Evolutionary conservation across 1,139 yeast species (phyloP).

Genomic region (Suhomyces coccinellae): DNA sequence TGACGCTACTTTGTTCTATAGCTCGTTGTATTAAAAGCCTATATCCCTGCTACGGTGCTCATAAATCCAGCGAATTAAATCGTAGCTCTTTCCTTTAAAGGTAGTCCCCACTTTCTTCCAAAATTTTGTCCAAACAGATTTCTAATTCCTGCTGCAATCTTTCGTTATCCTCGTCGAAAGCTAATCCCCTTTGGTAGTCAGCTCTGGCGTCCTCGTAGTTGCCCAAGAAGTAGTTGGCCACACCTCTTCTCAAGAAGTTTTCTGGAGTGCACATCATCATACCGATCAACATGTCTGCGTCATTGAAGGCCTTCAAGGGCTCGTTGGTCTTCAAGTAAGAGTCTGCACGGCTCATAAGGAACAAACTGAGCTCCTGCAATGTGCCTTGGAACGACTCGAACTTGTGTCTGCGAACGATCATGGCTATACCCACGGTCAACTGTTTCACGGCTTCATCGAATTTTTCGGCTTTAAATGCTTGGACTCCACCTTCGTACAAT

Average conservation of each 20-base stretch:
- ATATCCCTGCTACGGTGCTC: background rate
- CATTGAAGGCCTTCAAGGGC: conserved; percentile 75
- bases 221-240: conserved; percentile 68
- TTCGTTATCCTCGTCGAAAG: conserved; percentile 57
- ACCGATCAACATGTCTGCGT: conserved; percentile 69
- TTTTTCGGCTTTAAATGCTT: conserved; percentile 60
- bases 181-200: conserved; percentile 75
- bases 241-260: conserved; percentile 79
- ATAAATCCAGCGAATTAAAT: background rate
- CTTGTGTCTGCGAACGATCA: conserved; percentile 77
- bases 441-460: conserved; percentile 72
- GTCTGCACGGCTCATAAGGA: conserved; percentile 81
- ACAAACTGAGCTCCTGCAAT: conserved; percentile 70
- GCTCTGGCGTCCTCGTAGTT: conserved; percentile 71
- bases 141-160: conserved; percentile 42
- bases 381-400: conserved; percentile 85
- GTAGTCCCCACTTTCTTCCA: conserved; percentile 53
- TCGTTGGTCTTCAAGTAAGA: conserved; percentile 66
- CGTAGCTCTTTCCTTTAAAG: conserved; percentile 12
- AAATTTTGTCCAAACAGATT: conserved; percentile 46
- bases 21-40: background rate
- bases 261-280: conserved; percentile 71
- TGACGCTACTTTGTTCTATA: too few species aligned
- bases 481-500: conserved; percentile 71
- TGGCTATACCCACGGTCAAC: conserved; percentile 74